These are phyloP conservation scores for Tolypocladium album DNA, from an alignment of 2,329 filamentous ascomycete species.

Conservation along the genomic window DNA sequence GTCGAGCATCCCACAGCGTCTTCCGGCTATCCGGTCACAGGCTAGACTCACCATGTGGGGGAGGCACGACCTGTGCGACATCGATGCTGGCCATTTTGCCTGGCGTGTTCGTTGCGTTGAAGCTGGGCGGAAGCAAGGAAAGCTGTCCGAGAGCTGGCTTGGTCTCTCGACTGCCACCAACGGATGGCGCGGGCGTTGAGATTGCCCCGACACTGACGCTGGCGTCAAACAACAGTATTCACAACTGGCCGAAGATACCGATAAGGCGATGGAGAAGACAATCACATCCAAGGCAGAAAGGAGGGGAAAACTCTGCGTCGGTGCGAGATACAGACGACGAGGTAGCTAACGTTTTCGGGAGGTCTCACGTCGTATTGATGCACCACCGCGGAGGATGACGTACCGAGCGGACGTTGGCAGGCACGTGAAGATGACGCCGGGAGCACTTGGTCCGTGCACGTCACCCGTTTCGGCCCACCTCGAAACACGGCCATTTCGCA, in stretches of 20 bases:
- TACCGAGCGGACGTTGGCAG: background rate
- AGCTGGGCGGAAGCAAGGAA: background rate
- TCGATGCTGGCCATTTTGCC: conserved; percentile 1
- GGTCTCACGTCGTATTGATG: background rate
- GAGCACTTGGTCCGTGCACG: background rate
- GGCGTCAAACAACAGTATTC: background rate
- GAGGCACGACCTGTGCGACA: background rate
- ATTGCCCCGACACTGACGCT: background rate
- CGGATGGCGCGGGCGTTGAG: background rate
- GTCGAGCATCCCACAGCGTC: too few relatives aligned
- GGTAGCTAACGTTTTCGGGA: background rate
- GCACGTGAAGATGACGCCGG: background rate
- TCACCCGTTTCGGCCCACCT: too few relatives aligned
- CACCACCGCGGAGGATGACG: background rate
- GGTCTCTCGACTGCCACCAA: background rate
- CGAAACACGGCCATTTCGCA: too few relatives aligned
- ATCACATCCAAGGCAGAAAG: background rate
- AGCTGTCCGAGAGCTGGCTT: background rate
- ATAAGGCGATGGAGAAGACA: background rate
- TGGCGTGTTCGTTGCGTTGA: background rate
- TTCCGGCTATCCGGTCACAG: background rate
- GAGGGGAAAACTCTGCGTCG: background rate
- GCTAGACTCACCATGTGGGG: background rate
- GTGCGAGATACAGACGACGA: background rate
- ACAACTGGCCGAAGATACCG: background rate